These are phyloP conservation scores for Emydomyces testavorans DNA, from an alignment of 2,329 filamentous ascomycete species.

Conservation along the genomic window DNA sequence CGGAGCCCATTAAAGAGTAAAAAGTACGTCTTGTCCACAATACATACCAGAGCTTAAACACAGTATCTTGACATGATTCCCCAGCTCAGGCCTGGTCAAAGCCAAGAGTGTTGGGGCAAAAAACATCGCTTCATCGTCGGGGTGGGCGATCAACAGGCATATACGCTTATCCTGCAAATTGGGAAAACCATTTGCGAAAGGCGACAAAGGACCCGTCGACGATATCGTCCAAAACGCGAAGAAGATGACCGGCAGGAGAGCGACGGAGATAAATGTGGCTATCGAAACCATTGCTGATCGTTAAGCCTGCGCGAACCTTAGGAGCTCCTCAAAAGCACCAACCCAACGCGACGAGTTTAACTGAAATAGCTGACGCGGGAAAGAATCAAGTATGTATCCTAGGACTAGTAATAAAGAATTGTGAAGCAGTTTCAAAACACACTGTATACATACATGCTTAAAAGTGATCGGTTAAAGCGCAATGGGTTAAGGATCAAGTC, in stretches of 20 bases:
- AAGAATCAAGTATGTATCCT: too few relatives aligned
- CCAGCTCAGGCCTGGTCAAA: constrained; percentile 65
- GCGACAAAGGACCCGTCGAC: constrained; percentile 29
- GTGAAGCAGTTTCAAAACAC: neutral
- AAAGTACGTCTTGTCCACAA: neutral
- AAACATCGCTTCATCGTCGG: constrained; percentile 99
- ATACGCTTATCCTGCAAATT: constrained; percentile 71
- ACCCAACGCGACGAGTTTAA: neutral
- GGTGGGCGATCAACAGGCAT: constrained; percentile 86
- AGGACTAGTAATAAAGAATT: too few relatives aligned
- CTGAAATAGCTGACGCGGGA: neutral
- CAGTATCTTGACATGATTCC: constrained; percentile 87
- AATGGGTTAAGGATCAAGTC: neutral
- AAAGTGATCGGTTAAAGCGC: too few relatives aligned
- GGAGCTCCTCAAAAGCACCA: neutral
- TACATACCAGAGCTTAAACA: constrained; percentile 70
- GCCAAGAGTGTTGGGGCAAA: constrained; percentile 80
- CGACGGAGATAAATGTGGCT: constrained; percentile 20
- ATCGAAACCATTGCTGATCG: constrained; percentile 11
- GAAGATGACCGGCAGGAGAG: constrained; percentile 31
- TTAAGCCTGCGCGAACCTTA: neutral
- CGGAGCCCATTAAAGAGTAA: neutral
- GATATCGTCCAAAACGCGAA: constrained; percentile 36
- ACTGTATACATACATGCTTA: too few relatives aligned
- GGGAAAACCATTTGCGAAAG: constrained; percentile 39